Conservation (phyloP, 2,329 filamentous ascomycete genomes). For the Hansfordia pulvinata region DNA sequence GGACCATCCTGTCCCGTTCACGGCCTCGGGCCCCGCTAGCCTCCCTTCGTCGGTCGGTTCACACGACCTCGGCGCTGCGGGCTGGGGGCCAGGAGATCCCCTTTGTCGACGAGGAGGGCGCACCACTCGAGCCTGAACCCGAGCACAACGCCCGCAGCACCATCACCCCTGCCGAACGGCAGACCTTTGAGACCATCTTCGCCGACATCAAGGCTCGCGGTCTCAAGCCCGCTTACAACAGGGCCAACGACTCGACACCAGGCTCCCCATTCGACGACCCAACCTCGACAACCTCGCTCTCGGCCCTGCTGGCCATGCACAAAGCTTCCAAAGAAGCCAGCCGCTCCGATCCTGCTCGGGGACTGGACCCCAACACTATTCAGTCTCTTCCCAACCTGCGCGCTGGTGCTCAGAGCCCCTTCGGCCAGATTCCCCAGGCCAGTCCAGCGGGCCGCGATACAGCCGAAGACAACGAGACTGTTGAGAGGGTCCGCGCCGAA, state of each 20-base stretch:
- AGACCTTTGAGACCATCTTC: slow-evolving; percentile 40
- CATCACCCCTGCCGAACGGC: slow-evolving; percentile 40
- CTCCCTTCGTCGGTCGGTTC: slow-evolving; percentile 10
- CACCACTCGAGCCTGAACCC: slow-evolving; percentile 6
- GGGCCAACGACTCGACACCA: too few relatives aligned
- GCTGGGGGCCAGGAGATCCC: slow-evolving; percentile 26
- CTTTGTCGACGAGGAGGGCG: slow-evolving; percentile 22
- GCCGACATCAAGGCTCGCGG: slow-evolving; percentile 35
- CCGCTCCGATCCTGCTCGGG: too few relatives aligned
- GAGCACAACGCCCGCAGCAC: slow-evolving; percentile 22
- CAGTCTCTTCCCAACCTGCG: too few relatives aligned
- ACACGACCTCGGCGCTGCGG: slow-evolving; percentile 8
- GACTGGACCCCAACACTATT: too few relatives aligned
- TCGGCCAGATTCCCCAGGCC: too few relatives aligned
- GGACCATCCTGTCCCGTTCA: slow-evolving; percentile 36
- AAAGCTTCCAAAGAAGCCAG: slow-evolving; percentile 12
- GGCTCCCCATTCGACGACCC: too few relatives aligned
- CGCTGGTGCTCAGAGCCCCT: too few relatives aligned
- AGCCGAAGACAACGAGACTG: slow-evolving; percentile 1
- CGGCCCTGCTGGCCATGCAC: slow-evolving; percentile 15
- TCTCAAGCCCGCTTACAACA: too few relatives aligned
- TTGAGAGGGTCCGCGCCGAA: too few relatives aligned
- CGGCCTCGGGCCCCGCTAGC: slow-evolving; percentile 7
- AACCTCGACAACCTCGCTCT: slow-evolving; percentile 4
- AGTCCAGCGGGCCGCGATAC: too few relatives aligned